Base-by-base conservation (phyloP, 1,284 basidiomycete species). In the Malassezia psittaci region DNA sequence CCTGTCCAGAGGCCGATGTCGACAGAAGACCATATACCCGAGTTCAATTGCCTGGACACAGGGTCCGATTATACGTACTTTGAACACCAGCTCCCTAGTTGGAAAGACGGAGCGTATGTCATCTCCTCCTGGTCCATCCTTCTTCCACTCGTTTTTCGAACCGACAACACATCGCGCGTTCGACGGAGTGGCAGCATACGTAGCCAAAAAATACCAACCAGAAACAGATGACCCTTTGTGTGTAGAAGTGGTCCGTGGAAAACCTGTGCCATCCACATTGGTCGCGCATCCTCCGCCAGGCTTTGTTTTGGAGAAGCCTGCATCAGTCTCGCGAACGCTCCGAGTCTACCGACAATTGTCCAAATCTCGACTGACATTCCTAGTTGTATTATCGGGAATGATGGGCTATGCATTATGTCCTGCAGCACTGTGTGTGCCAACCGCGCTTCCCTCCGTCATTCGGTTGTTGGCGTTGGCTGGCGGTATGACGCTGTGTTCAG, bases 301-400 rank as follows among this genome's bases (percentile, higher is more conserved):
- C 15, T 57, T 38, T 34, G 50, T 44, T 11, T 38, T 24, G 24
- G 21, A 46, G 39, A 34, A 41, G 39, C 33, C 21, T 7, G 33
- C 11, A 32, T 34, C 45, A n/a, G 24, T 37, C 2, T 12, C 35
- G 32, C 50, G 41, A 18, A 36, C 29, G 32, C n/a, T 57, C n/a
- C 55, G 55, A 6, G 53, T 76, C 38, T 98, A 96, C 76, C 79
- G 81, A 21, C 83, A 89, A 67, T 82, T 99, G 1, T 83, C 89
- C 24, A 99, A 99, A 75, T 81, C 85, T 5, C 85, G 85, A 9
- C 83, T 99, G 24, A 89, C 88, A 8, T 80, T 85, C n/a, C 81
- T 96, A 48, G 85, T 93, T 61, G 87, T 89, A 5, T 81, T 99
- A 37, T 90, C 89, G 7, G 84, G 90, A 15, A 90, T 96, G 81